Conservation (phyloP, 768 basidiomycete species). For the Leccinum subgranulosum region DNA sequence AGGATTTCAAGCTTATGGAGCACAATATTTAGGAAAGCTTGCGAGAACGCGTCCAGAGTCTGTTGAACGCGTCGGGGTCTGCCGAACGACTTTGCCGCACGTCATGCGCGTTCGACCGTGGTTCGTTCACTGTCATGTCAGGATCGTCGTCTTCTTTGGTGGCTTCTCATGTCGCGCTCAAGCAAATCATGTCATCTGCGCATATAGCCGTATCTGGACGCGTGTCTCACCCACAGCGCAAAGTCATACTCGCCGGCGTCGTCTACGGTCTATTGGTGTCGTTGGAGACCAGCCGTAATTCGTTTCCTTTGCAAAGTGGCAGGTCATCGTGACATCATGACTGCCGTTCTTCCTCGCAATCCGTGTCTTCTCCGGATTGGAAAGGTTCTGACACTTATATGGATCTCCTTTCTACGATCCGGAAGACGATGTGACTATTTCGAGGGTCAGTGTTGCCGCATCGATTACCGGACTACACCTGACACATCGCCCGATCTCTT, state of each 20-base stretch:
- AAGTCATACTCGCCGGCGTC: not conserved
- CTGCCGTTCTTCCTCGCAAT: conserved; percentile 9
- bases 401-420: conserved; percentile 10
- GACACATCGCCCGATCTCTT: conserved; percentile 5
- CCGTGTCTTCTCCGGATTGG: conserved; percentile 14
- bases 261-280: no score
- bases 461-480: no score
- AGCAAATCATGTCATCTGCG: conserved; percentile 8
- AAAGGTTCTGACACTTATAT: conserved; percentile 12
- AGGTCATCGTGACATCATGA: not conserved
- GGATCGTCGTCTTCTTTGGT: conserved; percentile 26
- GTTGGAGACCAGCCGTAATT: not conserved
- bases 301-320: not conserved
- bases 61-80: conserved; percentile 3
- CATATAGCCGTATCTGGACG: conserved; percentile 9
- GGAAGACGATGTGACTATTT: conserved; percentile 16
- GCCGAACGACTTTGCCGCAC: conserved; percentile 11
- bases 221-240: not conserved
- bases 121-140: conserved; percentile 16
- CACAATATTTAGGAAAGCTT: not conserved
- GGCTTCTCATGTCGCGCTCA: not conserved
- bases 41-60: not conserved
- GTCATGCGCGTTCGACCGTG: conserved; percentile 7
- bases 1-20: not conserved
- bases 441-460: conserved; percentile 1